Evolutionary conservation across 345 rosid genomes (phyloP).

Genomic region (Hirschfeldia incana): DNA sequence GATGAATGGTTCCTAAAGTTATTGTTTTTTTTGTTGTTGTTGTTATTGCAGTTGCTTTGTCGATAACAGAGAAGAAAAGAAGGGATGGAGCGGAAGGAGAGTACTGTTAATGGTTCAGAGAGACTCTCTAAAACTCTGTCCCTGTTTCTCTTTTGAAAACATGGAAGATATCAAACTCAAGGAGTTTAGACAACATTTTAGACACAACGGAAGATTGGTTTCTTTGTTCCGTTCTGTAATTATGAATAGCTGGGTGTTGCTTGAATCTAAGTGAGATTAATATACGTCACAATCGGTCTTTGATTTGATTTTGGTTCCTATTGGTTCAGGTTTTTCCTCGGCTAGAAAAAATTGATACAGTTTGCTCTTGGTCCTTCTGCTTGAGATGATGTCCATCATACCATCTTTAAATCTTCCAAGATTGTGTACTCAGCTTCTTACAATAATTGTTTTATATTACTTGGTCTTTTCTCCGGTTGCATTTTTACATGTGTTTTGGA

Average conservation of each 20-base stretch:
- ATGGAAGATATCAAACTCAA: too few species aligned
- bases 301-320: neutral
- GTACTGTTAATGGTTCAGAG: constrained; percentile 61
- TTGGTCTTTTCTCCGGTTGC: neutral
- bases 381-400: constrained; percentile 75
- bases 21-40: neutral
- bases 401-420: constrained; percentile 78
- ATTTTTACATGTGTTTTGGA: neutral
- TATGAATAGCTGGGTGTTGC: too few species aligned
- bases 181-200: too few species aligned
- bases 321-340: constrained; percentile 75
- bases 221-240: constrained; percentile 14
- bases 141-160: constrained; percentile 64
- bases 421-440: constrained; percentile 36
- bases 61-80: constrained; percentile 96
- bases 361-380: constrained; percentile 81
- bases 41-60: constrained; percentile 61
- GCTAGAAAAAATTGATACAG: constrained; percentile 95
- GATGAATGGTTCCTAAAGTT: neutral
- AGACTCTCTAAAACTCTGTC: constrained; percentile 61
- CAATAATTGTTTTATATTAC: neutral
- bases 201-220: too few species aligned
- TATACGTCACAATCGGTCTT: neutral
- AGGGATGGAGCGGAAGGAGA: constrained; percentile 71
- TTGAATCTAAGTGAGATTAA: neutral